Percentiles rank a stretch among this genome's conserved stretches.
phyloP scores from a whole-genome alignment of 1,139 yeast species.

The Hyphopichia fennica region DNA sequence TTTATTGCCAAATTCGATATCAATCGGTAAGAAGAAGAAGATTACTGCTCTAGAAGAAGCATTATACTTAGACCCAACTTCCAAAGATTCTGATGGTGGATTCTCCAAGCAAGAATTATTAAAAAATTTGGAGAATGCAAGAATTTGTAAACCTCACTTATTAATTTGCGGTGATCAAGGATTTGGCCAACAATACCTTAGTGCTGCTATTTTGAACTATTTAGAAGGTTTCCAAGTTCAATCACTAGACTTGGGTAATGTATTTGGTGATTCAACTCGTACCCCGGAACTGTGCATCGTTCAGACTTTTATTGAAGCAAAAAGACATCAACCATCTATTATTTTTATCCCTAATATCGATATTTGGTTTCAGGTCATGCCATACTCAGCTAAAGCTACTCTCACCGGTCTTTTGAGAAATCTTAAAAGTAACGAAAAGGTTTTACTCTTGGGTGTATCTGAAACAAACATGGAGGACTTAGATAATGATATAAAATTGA shows the following conservation, averaged over 20 bases:
- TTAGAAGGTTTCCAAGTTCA: constrained; percentile 92
- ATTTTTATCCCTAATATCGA: constrained; percentile 83
- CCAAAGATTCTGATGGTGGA: constrained; percentile 61
- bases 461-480: constrained; percentile 43
- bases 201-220: constrained; percentile 77
- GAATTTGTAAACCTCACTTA: constrained; percentile 82
- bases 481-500: constrained; percentile 36
- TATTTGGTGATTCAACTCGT: constrained; percentile 78
- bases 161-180: constrained; percentile 76
- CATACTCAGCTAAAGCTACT: constrained; percentile 70
- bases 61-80: constrained; percentile 58
- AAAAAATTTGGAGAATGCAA: constrained; percentile 56
- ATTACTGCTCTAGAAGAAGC: constrained; percentile 70
- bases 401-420: constrained; percentile 68
- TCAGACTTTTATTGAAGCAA: constrained; percentile 84
- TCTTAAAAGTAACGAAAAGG: constrained; percentile 68
- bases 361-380: constrained; percentile 69
- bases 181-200: constrained; percentile 84
- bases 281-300: constrained; percentile 85
- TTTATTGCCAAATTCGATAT: constrained; percentile 59
- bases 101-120: constrained; percentile 66
- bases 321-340: constrained; percentile 87
- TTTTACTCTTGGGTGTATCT: constrained; percentile 76
- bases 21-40: constrained; percentile 37
- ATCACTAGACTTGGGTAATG: constrained; percentile 73